Base-by-base conservation (phyloP, 2,329 filamentous ascomycete genomes). In the Trichoderma sp. region DNA sequence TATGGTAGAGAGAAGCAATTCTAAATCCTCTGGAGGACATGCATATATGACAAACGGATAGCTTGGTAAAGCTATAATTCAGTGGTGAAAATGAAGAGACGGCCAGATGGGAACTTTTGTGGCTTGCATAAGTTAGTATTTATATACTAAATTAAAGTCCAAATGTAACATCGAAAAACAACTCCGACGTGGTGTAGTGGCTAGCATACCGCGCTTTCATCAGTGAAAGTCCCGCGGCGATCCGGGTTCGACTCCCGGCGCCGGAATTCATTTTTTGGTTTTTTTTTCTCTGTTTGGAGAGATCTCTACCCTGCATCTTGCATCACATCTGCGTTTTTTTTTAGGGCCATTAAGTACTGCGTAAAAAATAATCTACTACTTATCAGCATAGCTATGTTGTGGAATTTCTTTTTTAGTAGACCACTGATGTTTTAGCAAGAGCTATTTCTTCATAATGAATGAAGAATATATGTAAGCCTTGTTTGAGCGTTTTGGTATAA, bases 161-260 rank as follows among this genome's bases (percentile, higher is more conserved):
- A 3, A 3, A 29, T 3, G 40, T 58, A 52, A 24, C 52, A 63
- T 62, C 27, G 16, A 63, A 59, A 14, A 68, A n/a, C 33, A 59
- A 33, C 59, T 69, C 68, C 68, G 68, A 69, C 68, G 68, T 69
- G 68, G 58, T 70, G 69, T 68, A 70, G 69, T 63, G 64, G 64
- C 68, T 69, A 63, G 69, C 64, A 70, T 68, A 70, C 68, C 57
- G 68, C 68, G 68, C 68, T 69, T 69, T 69, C 68, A 69, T 13
- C 35, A 10, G 47, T 49, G 68, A 60, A 69, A 69, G 68, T 52
- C 33, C 68, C 68, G 68, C 68, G 57, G 68, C 68, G 68, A 69
- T 69, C 68, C 68, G 68, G 68, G 68, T 69, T 69, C 68, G 68
- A 69, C 68, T 69, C 68, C 68, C 68, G 68, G 68, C 68, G 68